Evolutionary conservation across 371 early-diverging fungal genomes (phyloP).

Genomic region (Mortierella sp.): DNA sequence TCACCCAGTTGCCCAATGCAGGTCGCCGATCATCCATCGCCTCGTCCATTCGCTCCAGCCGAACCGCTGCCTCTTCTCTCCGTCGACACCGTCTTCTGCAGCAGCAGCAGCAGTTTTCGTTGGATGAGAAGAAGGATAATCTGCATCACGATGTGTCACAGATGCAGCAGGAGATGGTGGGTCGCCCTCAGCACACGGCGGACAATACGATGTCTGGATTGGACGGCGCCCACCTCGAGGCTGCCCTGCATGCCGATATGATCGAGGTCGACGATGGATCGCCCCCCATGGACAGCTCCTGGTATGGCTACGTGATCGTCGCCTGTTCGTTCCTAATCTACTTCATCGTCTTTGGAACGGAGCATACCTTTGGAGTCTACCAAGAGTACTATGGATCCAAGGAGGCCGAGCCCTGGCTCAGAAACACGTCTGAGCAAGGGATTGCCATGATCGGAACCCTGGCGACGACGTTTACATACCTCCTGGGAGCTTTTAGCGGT

Average conservation of each 20-base stretch:
- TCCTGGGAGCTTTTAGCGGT: constrained; percentile 62
- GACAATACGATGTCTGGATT: neutral
- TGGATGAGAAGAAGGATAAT: constrained; percentile 24
- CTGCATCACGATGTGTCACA: neutral
- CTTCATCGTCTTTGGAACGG: constrained; percentile 69
- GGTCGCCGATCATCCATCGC: constrained; percentile 39
- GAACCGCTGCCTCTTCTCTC: constrained; percentile 20
- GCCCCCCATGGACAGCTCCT: constrained; percentile 50
- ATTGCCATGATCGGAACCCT: constrained; percentile 68
- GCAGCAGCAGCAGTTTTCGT: constrained; percentile 4
- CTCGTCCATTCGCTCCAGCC: constrained; percentile 39
- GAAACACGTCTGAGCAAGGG: constrained; percentile 42
- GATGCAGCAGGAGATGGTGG: constrained; percentile 13
- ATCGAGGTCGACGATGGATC: constrained; percentile 22
- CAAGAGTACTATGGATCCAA: constrained; percentile 59
- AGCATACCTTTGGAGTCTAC: constrained; percentile 64
- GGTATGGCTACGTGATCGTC: constrained; percentile 74
- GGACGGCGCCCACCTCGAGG: constrained; percentile 15
- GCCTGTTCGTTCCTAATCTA: constrained; percentile 65
- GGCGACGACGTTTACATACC: constrained; percentile 58
- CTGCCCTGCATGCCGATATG: constrained; percentile 21
- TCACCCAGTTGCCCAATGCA: constrained; percentile 40
- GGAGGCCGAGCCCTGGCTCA: constrained; percentile 40
- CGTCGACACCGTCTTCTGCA: constrained; percentile 26
- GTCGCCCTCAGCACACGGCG: neutral